Evolutionary conservation across 495 filamentous ascomycete genomes (phyloP).

Genomic region (Lasiosphaeria ovina): DNA sequence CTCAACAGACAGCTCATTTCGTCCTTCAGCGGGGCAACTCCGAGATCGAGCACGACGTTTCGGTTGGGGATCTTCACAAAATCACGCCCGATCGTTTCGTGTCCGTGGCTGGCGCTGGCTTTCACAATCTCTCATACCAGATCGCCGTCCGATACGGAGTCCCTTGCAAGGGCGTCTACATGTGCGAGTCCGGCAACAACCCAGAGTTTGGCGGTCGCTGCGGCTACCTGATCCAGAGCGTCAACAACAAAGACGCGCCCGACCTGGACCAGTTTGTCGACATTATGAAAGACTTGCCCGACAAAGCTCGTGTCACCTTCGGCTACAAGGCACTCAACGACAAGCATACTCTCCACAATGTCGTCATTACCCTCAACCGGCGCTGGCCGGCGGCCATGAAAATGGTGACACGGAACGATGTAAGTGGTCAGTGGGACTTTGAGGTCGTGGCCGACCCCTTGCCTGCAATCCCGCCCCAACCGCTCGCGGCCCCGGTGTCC

Average conservation of each 20-base stretch:
- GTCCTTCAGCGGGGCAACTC: conserved; percentile 84
- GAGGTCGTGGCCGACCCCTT: conserved; percentile 76
- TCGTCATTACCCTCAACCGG: conserved; percentile 86
- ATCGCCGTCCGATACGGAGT: conserved; percentile 92
- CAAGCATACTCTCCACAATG: conserved; percentile 89
- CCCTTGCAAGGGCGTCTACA: conserved; percentile 84
- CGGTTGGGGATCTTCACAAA: conserved; percentile 85
- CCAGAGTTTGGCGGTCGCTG: conserved; percentile 89
- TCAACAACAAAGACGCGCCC: conserved; percentile 85
- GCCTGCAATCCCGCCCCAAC: conserved; percentile 66
- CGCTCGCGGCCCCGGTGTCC: conserved; percentile 84
- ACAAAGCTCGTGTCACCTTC: conserved; percentile 85
- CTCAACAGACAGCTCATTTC: conserved; percentile 66
- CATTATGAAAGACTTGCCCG: conserved; percentile 84
- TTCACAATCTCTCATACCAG: conserved; percentile 96
- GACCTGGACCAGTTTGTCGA: conserved; percentile 87
- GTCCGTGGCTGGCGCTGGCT: conserved; percentile 85
- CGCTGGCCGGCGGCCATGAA: conserved; percentile 96
- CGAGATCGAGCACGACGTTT: conserved; percentile 79
- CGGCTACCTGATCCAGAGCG: conserved; percentile 85
- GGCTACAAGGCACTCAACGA: conserved; percentile 95
- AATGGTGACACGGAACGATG: conserved; percentile 86
- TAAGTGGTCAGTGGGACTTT: conserved; percentile 93
- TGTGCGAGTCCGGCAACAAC: conserved; percentile 91
- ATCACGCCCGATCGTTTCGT: conserved; percentile 97